phyloP scores from a whole-genome alignment of 495 filamentous ascomycete species.

The Tuber microsphaerosporum region DNA sequence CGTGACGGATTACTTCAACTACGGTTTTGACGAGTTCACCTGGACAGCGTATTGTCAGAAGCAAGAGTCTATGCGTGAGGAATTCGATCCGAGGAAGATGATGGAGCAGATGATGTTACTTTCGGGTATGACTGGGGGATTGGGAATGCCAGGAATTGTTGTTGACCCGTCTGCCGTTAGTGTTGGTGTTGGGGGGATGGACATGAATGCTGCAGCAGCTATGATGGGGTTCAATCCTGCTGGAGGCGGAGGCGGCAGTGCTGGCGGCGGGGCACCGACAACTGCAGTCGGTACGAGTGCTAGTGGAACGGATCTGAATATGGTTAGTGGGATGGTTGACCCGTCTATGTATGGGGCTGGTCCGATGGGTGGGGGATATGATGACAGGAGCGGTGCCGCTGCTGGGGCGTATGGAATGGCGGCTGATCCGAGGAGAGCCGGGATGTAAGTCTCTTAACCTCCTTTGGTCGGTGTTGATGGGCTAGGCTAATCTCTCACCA shows the following conservation, averaged over 20 bases:
- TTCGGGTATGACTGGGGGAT: conserved; percentile 58
- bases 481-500: conserved; percentile 21
- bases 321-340: conserved; percentile 64
- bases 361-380: conserved; percentile 49
- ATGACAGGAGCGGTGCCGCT: conserved; percentile 51
- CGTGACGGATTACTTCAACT: conserved; percentile 96
- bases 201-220: conserved; percentile 23
- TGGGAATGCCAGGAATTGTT: conserved; percentile 60
- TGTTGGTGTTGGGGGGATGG: conserved; percentile 32
- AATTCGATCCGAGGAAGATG: conserved; percentile 71
- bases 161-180: conserved; percentile 46
- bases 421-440: conserved; percentile 44
- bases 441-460: conserved; percentile 35
- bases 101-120: conserved; percentile 84
- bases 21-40: conserved; percentile 98
- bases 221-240: conserved; percentile 42
- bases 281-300: conserved; percentile 7
- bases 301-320: conserved; percentile 46
- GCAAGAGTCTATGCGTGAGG: conserved; percentile 67
- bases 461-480: conserved; percentile 15
- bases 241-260: conserved; percentile 32
- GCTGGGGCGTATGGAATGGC: conserved; percentile 42
- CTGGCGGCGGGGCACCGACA: conserved; percentile 26
- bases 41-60: conserved; percentile 93
- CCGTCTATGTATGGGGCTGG: conserved; percentile 79